These are phyloP conservation scores for Hordeum marinum DNA, from an alignment of 176 grass and related monocot genomes.

Conservation along the genomic window DNA sequence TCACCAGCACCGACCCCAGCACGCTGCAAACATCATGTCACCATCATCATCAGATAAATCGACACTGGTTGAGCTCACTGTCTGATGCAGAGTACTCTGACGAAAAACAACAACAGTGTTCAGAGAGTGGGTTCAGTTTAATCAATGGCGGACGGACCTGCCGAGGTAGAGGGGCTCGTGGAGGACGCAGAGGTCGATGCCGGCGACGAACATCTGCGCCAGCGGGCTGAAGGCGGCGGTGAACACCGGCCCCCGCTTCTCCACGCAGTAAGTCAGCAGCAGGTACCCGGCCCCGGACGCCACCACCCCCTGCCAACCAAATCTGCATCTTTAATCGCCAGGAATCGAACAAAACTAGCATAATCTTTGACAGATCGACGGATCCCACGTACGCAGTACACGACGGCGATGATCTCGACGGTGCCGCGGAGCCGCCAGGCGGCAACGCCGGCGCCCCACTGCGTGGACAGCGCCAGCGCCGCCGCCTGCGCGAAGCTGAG, in stretches of 20 bases:
- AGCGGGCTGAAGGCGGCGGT: conserved; percentile 86
- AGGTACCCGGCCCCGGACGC: conserved; percentile 75
- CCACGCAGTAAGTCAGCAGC: conserved; percentile 76
- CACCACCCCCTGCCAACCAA: conserved; percentile 50
- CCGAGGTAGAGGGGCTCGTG: conserved; percentile 71
- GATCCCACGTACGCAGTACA: conserved; percentile 30
- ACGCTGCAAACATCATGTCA: conserved; percentile 44
- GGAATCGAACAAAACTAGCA: no score
- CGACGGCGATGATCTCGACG: conserved; percentile 52
- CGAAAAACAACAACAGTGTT: neutral
- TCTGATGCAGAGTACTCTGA: neutral
- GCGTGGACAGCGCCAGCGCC: conserved; percentile 37
- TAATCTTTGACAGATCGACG: no score
- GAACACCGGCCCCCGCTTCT: conserved; percentile 90
- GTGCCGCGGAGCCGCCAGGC: conserved; percentile 56
- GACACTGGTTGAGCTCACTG: neutral
- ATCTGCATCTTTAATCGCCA: neutral
- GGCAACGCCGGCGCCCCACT: conserved; percentile 22
- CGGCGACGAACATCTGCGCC: conserved; percentile 73
- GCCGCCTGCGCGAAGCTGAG: conserved; percentile 68
- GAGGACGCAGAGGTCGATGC: conserved; percentile 66
- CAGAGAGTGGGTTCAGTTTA: neutral
- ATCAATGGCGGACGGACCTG: conserved; percentile 33
- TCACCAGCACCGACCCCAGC: conserved; percentile 61
- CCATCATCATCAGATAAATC: neutral